These are phyloP conservation scores for Stagonosporopsis chrysanthemi DNA, from an alignment of 2,329 filamentous ascomycete species.

Conservation along the genomic window DNA sequence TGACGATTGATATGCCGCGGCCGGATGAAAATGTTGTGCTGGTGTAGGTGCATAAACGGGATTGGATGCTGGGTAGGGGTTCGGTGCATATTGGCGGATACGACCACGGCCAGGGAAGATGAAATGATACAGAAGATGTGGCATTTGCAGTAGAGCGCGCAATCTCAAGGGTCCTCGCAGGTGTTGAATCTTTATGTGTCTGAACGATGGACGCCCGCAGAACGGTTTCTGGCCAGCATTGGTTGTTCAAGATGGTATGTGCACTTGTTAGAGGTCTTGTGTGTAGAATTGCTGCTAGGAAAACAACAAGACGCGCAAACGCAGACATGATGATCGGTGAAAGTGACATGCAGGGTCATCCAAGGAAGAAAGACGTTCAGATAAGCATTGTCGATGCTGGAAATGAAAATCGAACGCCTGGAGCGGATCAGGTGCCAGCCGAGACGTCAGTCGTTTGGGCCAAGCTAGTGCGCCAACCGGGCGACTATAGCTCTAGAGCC, in stretches of 20 bases:
- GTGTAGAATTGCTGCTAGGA: neutral
- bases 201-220: constrained; percentile 6
- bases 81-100: constrained; percentile 38
- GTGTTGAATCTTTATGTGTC: constrained; percentile 16
- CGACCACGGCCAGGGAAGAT: constrained; percentile 33
- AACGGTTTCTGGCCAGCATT: constrained; percentile 37
- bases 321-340: neutral
- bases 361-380: constrained; percentile 1
- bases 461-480: constrained; percentile 10
- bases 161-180: constrained; percentile 4
- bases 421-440: constrained; percentile 7
- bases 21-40: constrained; percentile 34
- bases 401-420: constrained; percentile 14
- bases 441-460: constrained; percentile 31
- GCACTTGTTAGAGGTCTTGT: neutral
- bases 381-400: constrained; percentile 8
- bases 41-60: constrained; percentile 44
- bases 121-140: neutral
- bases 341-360: constrained; percentile 7
- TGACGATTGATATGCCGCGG: constrained; percentile 47
- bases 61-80: constrained; percentile 18
- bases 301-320: neutral
- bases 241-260: constrained; percentile 19
- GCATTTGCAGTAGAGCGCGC: neutral
- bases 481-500: neutral